A percentile compares a stretch with the other conserved stretches of the same genome.
Conservation (phyloP, 805 yeast species). For the Starmerella sp. region DNA sequence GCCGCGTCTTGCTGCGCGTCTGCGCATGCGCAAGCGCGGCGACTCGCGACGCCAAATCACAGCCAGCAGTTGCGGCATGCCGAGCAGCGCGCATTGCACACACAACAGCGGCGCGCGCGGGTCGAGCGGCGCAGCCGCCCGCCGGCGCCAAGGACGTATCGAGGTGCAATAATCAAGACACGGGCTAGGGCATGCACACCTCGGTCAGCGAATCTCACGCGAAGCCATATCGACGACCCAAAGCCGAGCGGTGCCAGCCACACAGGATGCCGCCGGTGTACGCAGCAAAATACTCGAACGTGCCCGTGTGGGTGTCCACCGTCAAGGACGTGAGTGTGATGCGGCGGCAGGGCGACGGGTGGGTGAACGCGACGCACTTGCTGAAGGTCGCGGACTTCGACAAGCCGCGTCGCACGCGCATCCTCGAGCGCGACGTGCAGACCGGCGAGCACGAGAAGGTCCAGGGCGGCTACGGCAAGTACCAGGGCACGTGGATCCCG, state of each 20-base stretch:
- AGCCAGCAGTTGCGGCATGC: no score
- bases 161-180: not conserved
- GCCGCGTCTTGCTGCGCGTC: no score
- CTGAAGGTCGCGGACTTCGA: slow-evolving; percentile 88
- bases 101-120: no score
- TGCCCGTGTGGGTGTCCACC: slow-evolving; percentile 40
- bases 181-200: slow-evolving; percentile 4
- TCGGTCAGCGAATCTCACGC: slow-evolving; percentile 4
- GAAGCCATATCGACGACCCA: not conserved
- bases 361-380: slow-evolving; percentile 97
- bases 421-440: slow-evolving; percentile 88
- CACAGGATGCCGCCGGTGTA: slow-evolving; percentile 26
- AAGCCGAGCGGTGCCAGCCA: not conserved
- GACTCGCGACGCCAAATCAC: no score
- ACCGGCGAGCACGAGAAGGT: slow-evolving; percentile 81
- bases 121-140: no score
- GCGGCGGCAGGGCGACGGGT: slow-evolving; percentile 83
- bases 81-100: no score
- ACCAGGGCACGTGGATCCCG: slow-evolving; percentile 97
- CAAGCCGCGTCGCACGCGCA: slow-evolving; percentile 85
- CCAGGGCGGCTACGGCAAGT: slow-evolving; percentile 95
- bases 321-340: slow-evolving; percentile 66
- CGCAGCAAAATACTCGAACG: slow-evolving; percentile 37
- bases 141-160: not conserved
- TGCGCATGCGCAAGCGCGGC: no score